A percentile compares a stretch with the other conserved stretches of the same genome.
Conservation (phyloP, 169 alveolate genomes). For the Neospora caninum region DNA sequence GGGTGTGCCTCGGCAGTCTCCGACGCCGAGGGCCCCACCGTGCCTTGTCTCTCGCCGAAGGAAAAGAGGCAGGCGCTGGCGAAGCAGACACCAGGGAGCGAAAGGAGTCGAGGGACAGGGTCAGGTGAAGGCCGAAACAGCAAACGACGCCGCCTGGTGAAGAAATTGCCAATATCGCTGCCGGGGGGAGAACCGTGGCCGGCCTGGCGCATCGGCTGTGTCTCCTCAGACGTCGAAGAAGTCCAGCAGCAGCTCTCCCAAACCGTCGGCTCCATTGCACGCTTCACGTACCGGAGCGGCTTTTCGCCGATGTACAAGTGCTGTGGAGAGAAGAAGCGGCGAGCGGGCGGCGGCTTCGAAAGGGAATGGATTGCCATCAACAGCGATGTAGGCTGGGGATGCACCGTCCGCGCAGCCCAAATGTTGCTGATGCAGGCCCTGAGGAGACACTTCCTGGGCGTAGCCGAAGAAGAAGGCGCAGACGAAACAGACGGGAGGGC, state of each 20-base stretch:
- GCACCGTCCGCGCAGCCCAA: conserved; percentile 58
- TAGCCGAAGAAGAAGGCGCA: not conserved
- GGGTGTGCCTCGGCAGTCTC: too few relatives aligned
- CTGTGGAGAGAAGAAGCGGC: conserved; percentile 45
- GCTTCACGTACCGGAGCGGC: conserved; percentile 54
- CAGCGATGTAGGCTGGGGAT: conserved; percentile 66
- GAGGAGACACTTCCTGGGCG: conserved; percentile 26
- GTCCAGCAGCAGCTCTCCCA: conserved; percentile 39
- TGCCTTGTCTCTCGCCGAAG: too few relatives aligned
- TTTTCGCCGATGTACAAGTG: conserved; percentile 56
- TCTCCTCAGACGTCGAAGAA: not conserved
- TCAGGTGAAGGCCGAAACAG: not conserved
- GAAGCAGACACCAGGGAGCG: not conserved
- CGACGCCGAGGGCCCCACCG: too few relatives aligned
- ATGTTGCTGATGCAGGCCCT: conserved; percentile 57
- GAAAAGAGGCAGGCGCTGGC: too few relatives aligned
- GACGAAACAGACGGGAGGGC: not conserved
- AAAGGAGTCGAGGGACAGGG: not conserved
- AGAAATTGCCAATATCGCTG: not conserved
- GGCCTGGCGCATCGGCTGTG: conserved; percentile 9
- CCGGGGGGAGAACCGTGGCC: conserved; percentile 21
- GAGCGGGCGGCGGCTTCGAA: conserved; percentile 9
- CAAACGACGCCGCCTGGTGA: not conserved
- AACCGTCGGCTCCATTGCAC: not conserved
- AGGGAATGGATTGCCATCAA: conserved; percentile 47